These are phyloP conservation scores for Acer negundo DNA, from an alignment of 345 rosid species.

Conservation along the genomic window DNA sequence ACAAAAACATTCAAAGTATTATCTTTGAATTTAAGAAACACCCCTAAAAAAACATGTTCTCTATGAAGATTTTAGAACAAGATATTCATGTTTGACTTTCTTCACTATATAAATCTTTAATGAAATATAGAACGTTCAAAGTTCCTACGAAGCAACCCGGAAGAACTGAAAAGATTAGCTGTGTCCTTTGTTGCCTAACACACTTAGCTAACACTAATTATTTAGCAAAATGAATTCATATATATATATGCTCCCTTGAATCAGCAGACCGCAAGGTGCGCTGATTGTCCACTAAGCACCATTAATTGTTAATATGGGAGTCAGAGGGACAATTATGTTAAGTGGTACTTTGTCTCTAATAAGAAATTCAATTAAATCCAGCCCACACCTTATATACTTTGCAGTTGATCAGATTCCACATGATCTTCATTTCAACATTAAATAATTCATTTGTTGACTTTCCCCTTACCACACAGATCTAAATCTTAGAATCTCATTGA, in stretches of 20 bases:
- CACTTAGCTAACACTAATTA: not conserved
- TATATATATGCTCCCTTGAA: not conserved
- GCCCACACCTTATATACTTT: slow-evolving; percentile 12
- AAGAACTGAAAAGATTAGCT: not conserved
- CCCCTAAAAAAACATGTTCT: too few relatives aligned
- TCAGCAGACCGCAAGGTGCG: slow-evolving; percentile 1
- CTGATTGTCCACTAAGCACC: slow-evolving; percentile 21
- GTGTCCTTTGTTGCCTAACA: not conserved
- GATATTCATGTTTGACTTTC: too few relatives aligned
- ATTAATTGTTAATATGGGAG: slow-evolving; percentile 8
- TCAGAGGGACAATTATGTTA: slow-evolving; percentile 21
- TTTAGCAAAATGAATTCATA: not conserved
- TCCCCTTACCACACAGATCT: slow-evolving; percentile 39
- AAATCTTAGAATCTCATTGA: slow-evolving; percentile 45
- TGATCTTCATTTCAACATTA: slow-evolving; percentile 19
- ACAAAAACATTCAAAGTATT: too few relatives aligned
- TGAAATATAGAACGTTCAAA: not conserved
- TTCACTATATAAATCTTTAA: not conserved
- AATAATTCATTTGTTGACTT: slow-evolving; percentile 31
- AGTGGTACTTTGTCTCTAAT: slow-evolving; percentile 25
- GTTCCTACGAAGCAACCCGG: not conserved
- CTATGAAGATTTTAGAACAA: too few relatives aligned
- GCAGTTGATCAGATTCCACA: slow-evolving; percentile 35
- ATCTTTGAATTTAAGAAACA: too few relatives aligned
- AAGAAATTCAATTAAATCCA: slow-evolving; percentile 13